Evolutionary conservation across 2,329 filamentous ascomycete species (phyloP).

Genomic region (Paraphoma chrysanthemicola): DNA sequence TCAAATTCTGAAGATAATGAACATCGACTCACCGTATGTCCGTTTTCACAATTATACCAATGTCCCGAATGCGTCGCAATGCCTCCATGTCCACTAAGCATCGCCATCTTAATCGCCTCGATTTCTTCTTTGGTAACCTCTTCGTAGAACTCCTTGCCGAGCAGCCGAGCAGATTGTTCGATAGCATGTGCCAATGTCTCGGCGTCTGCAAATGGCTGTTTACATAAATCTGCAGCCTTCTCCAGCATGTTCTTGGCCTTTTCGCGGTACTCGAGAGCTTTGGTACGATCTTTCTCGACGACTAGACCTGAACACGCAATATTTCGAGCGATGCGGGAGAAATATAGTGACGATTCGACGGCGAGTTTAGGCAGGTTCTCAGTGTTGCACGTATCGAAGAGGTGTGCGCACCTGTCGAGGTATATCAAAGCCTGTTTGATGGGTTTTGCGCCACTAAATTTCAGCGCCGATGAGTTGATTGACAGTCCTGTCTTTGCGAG

Average conservation of each 20-base stretch:
- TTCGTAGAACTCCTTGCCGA: constrained; percentile 49
- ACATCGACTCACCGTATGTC: constrained; percentile 54
- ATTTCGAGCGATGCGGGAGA: constrained; percentile 36
- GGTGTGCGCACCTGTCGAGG: constrained; percentile 32
- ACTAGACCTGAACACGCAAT: constrained; percentile 24
- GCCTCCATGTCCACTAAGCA: constrained; percentile 52
- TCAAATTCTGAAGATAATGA: accelerated
- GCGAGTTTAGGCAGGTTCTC: constrained; percentile 48
- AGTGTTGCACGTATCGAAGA: constrained; percentile 36
- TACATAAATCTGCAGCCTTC: constrained; percentile 41
- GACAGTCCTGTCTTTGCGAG: neutral
- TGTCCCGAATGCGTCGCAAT: constrained; percentile 59
- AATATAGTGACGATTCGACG: constrained; percentile 46
- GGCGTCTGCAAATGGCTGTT: constrained; percentile 38
- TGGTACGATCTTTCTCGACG: constrained; percentile 8
- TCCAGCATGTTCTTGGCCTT: constrained; percentile 34
- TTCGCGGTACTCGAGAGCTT: constrained; percentile 18
- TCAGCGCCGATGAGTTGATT: neutral
- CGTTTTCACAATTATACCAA: constrained; percentile 67
- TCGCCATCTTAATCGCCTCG: constrained; percentile 54
- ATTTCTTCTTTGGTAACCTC: constrained; percentile 53
- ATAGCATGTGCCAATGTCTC: constrained; percentile 33
- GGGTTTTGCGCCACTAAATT: constrained; percentile 17
- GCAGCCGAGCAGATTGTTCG: constrained; percentile 32
- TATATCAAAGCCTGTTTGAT: constrained; percentile 16